A percentile compares a stretch with the other conserved stretches of the same genome.
These are phyloP conservation scores for Sarcocystis neurona DNA, from an alignment of 169 alveolate species.

Conservation along the genomic window DNA sequence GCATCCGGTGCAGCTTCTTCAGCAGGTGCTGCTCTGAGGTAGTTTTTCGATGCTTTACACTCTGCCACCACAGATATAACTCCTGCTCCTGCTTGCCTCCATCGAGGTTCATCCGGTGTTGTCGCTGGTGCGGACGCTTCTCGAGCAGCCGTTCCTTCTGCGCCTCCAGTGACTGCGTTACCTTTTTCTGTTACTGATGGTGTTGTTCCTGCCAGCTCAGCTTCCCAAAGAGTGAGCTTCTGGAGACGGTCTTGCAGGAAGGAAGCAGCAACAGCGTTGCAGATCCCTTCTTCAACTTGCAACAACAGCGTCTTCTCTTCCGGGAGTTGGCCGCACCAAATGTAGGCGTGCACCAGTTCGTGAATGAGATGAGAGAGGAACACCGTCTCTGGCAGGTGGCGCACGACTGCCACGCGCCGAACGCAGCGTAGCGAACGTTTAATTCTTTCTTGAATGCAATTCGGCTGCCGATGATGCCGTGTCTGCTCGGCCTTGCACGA, in stretches of 20 bases:
- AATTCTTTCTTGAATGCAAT: neutral
- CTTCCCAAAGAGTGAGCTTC: neutral
- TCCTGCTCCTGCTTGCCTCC: too few relatives aligned
- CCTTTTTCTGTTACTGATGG: too few relatives aligned
- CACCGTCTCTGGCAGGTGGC: neutral
- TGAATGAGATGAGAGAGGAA: constrained; percentile 8
- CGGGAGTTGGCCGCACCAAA: constrained; percentile 36
- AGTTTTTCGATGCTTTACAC: too few relatives aligned
- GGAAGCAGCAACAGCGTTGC: neutral
- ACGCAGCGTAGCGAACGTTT: neutral
- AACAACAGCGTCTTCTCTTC: neutral
- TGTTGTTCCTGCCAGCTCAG: neutral
- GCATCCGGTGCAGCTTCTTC: neutral
- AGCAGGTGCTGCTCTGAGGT: too few relatives aligned
- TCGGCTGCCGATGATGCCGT: neutral
- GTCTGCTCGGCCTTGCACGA: neutral
- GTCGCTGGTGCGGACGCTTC: neutral
- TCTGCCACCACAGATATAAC: neutral
- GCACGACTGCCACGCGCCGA: constrained; percentile 18
- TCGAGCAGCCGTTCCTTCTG: too few relatives aligned
- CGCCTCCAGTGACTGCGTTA: too few relatives aligned
- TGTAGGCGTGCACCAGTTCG: constrained; percentile 17
- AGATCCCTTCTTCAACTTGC: constrained; percentile 25
- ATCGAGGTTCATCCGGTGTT: neutral
- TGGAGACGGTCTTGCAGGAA: neutral